Evolutionary conservation across 306 rosid genomes (phyloP).

Genomic region (Quercus wislizeni): DNA sequence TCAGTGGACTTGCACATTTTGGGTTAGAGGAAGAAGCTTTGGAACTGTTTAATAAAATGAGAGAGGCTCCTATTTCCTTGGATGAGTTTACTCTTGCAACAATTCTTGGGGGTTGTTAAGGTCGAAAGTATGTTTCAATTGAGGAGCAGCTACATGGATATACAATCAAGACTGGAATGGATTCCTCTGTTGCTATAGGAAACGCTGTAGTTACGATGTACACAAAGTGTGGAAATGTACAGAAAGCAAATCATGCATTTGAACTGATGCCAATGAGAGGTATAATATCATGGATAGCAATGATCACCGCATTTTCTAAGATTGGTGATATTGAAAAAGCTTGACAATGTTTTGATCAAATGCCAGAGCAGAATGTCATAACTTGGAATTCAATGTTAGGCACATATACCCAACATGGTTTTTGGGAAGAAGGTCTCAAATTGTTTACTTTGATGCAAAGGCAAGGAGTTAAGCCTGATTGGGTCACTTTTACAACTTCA

Average conservation of each 20-base stretch:
- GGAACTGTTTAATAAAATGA: constrained; percentile 54
- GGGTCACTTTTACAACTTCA: constrained; percentile 52
- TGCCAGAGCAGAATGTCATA: constrained; percentile 58
- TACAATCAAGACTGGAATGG: constrained; percentile 63
- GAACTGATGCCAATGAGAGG: constrained; percentile 49
- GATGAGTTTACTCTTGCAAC: constrained; percentile 68
- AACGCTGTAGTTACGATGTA: constrained; percentile 70
- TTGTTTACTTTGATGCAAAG: constrained; percentile 54
- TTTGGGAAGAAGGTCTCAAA: constrained; percentile 60
- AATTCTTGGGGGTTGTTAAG: constrained; percentile 55
- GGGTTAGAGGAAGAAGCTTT: constrained; percentile 60
- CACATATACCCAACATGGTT: constrained; percentile 54
- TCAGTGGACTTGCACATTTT: constrained; percentile 48
- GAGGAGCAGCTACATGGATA: constrained; percentile 67
- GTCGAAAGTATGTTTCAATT: constrained; percentile 20
- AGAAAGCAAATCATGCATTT: constrained; percentile 47
- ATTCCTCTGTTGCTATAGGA: constrained; percentile 54
- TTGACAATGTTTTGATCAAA: constrained; percentile 46
- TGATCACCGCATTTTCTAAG: constrained; percentile 60
- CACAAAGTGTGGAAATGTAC: constrained; percentile 48
- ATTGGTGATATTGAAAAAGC: constrained; percentile 47
- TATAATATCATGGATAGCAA: constrained; percentile 66
- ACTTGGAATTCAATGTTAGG: constrained; percentile 72
- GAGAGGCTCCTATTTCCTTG: constrained; percentile 36
- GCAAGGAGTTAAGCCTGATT: constrained; percentile 40